A percentile compares a stretch with the other conserved stretches of the same genome.
Evolutionary conservation across 257 asterid species (phyloP).

Genomic region (Verbena officinalis): DNA sequence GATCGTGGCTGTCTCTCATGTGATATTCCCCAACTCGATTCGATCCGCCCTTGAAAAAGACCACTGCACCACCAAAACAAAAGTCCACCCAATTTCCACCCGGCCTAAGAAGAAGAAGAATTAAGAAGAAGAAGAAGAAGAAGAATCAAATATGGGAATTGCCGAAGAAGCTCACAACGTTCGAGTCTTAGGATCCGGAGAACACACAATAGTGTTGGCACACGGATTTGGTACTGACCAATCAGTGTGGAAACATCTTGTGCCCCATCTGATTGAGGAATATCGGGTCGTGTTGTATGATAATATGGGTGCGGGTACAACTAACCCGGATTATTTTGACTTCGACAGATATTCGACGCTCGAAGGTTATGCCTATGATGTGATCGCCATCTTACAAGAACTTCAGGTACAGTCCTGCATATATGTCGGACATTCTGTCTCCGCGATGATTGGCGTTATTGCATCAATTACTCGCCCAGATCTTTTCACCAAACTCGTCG

Average conservation of each 20-base stretch:
- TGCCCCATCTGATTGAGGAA: constrained; percentile 36
- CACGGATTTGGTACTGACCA: constrained; percentile 50
- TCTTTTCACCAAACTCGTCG: constrained; percentile 42
- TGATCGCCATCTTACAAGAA: constrained; percentile 40
- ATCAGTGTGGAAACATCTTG: constrained; percentile 45
- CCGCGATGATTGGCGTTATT: constrained; percentile 31
- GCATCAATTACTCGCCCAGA: constrained; percentile 43
- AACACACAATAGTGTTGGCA: constrained; percentile 33
- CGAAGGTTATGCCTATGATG: constrained; percentile 42
- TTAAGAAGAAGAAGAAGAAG: too few relatives aligned
- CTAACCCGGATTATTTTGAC: constrained; percentile 44
- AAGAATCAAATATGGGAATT: not conserved
- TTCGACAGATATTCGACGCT: constrained; percentile 38
- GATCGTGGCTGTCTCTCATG: too few relatives aligned
- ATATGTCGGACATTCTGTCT: constrained; percentile 42
- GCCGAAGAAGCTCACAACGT: constrained; percentile 42
- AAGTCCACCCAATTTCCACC: too few relatives aligned
- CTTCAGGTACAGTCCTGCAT: constrained; percentile 36
- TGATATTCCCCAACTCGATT: too few relatives aligned
- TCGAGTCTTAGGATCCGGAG: constrained; percentile 36
- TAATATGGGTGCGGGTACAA: constrained; percentile 45
- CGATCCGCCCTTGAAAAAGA: too few relatives aligned
- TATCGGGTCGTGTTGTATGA: constrained; percentile 39
- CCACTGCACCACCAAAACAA: too few relatives aligned
- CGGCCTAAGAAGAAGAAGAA: too few relatives aligned